Conservation (phyloP, 306 rosid genomes). For the Lablab purpureus region DNA sequence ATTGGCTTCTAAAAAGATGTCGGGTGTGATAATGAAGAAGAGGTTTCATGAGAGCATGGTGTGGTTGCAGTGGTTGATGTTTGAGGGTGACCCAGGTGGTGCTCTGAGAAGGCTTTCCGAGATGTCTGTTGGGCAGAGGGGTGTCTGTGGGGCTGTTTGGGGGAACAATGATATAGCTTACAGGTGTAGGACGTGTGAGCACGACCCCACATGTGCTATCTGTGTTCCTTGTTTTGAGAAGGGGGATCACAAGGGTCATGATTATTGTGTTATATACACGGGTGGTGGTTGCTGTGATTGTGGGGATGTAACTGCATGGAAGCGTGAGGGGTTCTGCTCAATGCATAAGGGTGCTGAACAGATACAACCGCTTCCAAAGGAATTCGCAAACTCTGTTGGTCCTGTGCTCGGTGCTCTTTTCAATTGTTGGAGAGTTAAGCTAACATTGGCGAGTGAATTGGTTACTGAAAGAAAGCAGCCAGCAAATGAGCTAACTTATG, state of each 20-base stretch:
- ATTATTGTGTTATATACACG: slow-evolving; percentile 80
- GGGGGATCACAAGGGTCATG: slow-evolving; percentile 88
- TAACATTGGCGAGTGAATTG: slow-evolving; percentile 52
- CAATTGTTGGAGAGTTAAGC: slow-evolving; percentile 69
- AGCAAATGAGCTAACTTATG: slow-evolving; percentile 77
- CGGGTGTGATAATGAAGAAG: slow-evolving; percentile 49
- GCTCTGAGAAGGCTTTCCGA: slow-evolving; percentile 61
- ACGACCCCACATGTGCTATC: slow-evolving; percentile 93
- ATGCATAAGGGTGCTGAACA: slow-evolving; percentile 91
- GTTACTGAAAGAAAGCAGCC: slow-evolving; percentile 57
- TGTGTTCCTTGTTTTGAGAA: slow-evolving; percentile 96
- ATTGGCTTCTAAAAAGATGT: slow-evolving; percentile 45
- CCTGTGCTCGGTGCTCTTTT: slow-evolving; percentile 83
- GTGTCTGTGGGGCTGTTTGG: slow-evolving; percentile 98
- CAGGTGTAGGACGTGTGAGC: slow-evolving; percentile 89
- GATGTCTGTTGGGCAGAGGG: slow-evolving; percentile 80
- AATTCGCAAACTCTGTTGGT: slow-evolving; percentile 58
- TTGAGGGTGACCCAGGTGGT: slow-evolving; percentile 73
- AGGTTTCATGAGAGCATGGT: slow-evolving; percentile 68
- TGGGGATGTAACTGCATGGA: slow-evolving; percentile 98
- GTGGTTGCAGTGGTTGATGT: slow-evolving; percentile 98
- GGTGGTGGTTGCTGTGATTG: slow-evolving; percentile 98
- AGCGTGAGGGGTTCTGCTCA: slow-evolving; percentile 92
- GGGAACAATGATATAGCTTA: slow-evolving; percentile 84
- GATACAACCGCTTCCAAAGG: slow-evolving; percentile 81